Evolutionary conservation across 768 basidiomycete genomes (phyloP), one percentile per base, ranked within the genome.

Genomic region (Mycena pura): DNA sequence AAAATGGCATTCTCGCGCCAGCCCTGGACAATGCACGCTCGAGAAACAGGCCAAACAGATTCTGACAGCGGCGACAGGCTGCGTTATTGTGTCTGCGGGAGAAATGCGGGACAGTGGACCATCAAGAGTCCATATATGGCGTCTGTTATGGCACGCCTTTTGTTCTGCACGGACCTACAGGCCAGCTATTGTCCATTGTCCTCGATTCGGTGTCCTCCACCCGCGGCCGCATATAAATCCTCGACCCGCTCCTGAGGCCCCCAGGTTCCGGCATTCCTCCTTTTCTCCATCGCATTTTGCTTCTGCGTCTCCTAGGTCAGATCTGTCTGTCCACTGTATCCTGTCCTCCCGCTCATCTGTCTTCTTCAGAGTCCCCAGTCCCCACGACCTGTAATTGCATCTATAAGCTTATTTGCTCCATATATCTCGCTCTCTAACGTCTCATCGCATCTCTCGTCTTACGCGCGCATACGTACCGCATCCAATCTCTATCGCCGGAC

Each of bases 401-500:
- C 45, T 32, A 44, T 50, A 60, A 60, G 21, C 47, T 43, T 55
- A 64, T 41, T 54, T 46, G 46, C 60, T 44, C 40, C 55, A 34
- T 27, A 51, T 50, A 24, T 48, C 59, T 54, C 53, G 27, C 36
- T 62, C 63, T 69, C 59, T 63, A 25, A 24, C 57, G 36, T 24
- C 13, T 22, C 44, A 28, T 54, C 31, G 5, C 41, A 5, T 31
- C 53, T 44, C 34, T 28, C 38, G 47, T 64, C 63, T 77, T 79
- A 69, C 72, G 73, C 77, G 74, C 70, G 74, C 72, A 36, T 66
- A 53, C 55, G 39, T 64, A 63, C 73, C 74, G 68, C 73, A 71
- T 39, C 45, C 65, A 60, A 40, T 25, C 63, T 67, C 63, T 74
- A 86, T 88, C 87, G 87, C 86, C 79, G 86, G 86, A 78, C 87